phyloP scores from a whole-genome alignment of 1,284 basidiomycete genomes.

The Ceratobasidium sp. region DNA sequence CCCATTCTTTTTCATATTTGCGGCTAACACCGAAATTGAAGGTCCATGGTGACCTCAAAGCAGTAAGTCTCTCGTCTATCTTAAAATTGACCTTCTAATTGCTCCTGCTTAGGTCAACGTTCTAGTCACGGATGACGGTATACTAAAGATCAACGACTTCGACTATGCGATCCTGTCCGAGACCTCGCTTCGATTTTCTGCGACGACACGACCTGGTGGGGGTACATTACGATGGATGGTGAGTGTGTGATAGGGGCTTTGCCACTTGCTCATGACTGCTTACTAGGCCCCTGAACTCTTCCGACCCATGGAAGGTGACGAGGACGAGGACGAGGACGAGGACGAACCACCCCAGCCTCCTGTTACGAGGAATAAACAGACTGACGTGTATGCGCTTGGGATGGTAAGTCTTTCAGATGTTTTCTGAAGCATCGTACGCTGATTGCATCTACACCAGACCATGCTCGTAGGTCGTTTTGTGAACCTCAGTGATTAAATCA shows the following conservation, averaged over 20 bases:
- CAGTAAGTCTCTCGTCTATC: background rate
- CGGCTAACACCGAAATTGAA: background rate
- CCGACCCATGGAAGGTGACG: no score
- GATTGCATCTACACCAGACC: background rate
- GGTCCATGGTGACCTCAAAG: background rate
- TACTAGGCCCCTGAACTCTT: background rate
- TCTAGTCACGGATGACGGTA: background rate
- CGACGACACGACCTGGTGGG: background rate
- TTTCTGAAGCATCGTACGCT: no score
- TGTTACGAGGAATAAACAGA: no score
- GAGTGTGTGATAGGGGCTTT: background rate
- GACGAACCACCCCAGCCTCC: no score
- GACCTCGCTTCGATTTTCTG: background rate
- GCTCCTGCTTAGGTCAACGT: background rate
- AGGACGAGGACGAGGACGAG: no score
- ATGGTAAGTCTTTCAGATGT: no score
- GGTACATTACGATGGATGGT: conserved; percentile 1
- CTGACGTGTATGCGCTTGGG: no score
- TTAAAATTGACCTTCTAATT: no score
- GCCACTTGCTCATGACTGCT: background rate
- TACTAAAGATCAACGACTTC: background rate
- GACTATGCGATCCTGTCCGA: background rate
- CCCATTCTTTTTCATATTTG: no score
- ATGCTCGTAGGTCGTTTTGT: background rate
- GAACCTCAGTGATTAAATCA: background rate